Evolutionary conservation across 805 yeast genomes (phyloP).

Genomic region (Metschnikowia arizonensis): DNA sequence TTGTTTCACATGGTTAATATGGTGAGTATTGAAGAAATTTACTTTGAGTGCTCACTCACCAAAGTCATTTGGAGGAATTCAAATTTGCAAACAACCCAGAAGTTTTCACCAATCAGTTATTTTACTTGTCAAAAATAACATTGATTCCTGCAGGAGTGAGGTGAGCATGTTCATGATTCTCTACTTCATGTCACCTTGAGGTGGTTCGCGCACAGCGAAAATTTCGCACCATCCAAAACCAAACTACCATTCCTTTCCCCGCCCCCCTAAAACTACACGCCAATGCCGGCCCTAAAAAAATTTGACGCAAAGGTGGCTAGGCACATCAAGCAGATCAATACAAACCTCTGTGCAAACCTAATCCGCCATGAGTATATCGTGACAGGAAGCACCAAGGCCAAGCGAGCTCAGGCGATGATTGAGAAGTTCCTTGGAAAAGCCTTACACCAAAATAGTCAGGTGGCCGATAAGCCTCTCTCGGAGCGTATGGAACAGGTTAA

Average conservation of each 20-base stretch:
- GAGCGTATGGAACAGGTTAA: constrained; percentile 15
- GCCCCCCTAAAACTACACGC: not conserved
- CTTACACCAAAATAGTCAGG: constrained; percentile 24
- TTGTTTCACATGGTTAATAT: too few relatives aligned
- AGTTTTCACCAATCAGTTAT: too few relatives aligned
- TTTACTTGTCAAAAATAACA: too few relatives aligned
- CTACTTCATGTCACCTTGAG: too few relatives aligned
- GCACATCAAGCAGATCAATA: constrained; percentile 42
- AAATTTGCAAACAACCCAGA: too few relatives aligned
- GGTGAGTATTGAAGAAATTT: too few relatives aligned
- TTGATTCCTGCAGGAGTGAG: too few relatives aligned
- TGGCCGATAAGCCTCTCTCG: constrained; percentile 14
- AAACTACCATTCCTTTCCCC: not conserved
- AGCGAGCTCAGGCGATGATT: constrained; percentile 39
- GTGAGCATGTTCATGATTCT: too few relatives aligned
- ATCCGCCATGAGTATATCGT: constrained; percentile 43
- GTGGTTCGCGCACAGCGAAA: not conserved
- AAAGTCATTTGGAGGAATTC: too few relatives aligned
- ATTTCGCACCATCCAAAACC: not conserved
- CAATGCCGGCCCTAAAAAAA: constrained; percentile 41
- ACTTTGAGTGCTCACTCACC: too few relatives aligned
- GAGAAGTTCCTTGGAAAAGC: constrained; percentile 36
- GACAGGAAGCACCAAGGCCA: constrained; percentile 42
- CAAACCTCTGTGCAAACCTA: constrained; percentile 40
- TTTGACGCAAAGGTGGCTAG: constrained; percentile 41